A percentile compares a stretch with the other conserved stretches of the same genome.
phyloP scores from a whole-genome alignment of 176 grass and related monocot genomes.

The Aegilops longissima region DNA sequence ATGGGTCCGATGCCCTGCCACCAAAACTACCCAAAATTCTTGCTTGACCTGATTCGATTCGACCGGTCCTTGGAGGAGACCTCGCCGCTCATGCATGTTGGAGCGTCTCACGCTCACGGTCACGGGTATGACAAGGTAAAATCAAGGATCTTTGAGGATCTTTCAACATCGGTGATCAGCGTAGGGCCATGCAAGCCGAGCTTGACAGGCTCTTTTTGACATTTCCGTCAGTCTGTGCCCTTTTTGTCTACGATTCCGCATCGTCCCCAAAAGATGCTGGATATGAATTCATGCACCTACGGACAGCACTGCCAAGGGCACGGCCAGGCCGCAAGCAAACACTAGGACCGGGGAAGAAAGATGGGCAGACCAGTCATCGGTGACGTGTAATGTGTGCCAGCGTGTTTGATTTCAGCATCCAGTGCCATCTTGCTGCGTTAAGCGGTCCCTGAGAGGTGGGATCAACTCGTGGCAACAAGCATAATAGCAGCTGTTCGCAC shows the following conservation, averaged over 20 bases:
- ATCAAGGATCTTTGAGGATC: not conserved
- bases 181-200: not conserved
- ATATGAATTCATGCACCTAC: not conserved
- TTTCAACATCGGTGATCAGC: not conserved
- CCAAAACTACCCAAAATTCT: not conserved
- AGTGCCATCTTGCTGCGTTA: no score
- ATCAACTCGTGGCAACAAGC: no score
- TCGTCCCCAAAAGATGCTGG: not conserved
- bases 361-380: no score
- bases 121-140: not conserved
- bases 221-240: not conserved
- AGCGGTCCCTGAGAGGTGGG: no score
- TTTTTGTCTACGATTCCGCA: not conserved
- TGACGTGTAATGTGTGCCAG: no score
- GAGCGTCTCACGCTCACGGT: not conserved
- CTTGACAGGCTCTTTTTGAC: not conserved
- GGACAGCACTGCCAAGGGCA: not conserved
- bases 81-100: not conserved
- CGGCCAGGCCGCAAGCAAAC: not conserved
- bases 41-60: slow-evolving; percentile 5
- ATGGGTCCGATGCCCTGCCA: slow-evolving; percentile 6
- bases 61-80: not conserved
- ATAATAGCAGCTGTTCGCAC: no score
- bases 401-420: no score
- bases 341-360: not conserved